phyloP scores from a whole-genome alignment of 2,329 filamentous ascomycete species.

The Curvularia sp. region DNA sequence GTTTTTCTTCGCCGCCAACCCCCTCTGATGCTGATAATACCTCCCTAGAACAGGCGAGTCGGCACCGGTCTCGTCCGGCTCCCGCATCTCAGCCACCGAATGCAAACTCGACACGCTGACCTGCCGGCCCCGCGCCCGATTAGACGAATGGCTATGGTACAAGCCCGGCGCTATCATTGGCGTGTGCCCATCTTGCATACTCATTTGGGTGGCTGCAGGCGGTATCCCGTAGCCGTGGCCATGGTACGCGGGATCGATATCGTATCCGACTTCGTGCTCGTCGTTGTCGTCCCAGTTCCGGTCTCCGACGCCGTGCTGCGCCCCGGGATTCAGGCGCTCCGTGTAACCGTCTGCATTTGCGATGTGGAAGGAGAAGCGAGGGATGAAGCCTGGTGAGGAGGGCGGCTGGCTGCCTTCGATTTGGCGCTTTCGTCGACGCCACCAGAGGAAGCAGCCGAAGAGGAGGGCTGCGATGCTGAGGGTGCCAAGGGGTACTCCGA shows the following conservation, averaged over 20 bases:
- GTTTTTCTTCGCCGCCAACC: not conserved
- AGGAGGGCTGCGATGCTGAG: constrained; percentile 56
- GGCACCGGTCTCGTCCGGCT: constrained; percentile 27
- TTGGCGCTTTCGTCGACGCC: constrained; percentile 32
- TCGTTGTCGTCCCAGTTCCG: constrained; percentile 39
- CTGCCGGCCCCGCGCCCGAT: constrained; percentile 41
- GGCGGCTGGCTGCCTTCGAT: constrained; percentile 39
- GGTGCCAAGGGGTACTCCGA: constrained; percentile 62
- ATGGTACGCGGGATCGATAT: constrained; percentile 17
- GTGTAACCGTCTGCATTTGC: constrained; percentile 9
- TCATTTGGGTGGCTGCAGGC: constrained; percentile 18
- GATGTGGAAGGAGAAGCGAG: constrained; percentile 46
- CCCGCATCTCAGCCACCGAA: constrained; percentile 43
- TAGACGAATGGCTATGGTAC: constrained; percentile 45
- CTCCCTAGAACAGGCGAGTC: constrained; percentile 35
- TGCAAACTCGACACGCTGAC: constrained; percentile 44
- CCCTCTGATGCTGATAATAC: not conserved
- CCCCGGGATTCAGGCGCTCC: constrained; percentile 26
- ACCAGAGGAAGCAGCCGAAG: constrained; percentile 36
- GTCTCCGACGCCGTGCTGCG: constrained; percentile 24
- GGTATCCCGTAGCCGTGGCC: constrained; percentile 6
- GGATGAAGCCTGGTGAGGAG: constrained; percentile 48
- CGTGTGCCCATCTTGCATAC: constrained; percentile 24
- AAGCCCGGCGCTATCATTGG: constrained; percentile 38
- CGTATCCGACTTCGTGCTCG: constrained; percentile 33